Evolutionary conservation across 2,329 filamentous ascomycete genomes (phyloP), one percentile per base, ranked within the genome.

Genomic region (Fusarium graminum): DNA sequence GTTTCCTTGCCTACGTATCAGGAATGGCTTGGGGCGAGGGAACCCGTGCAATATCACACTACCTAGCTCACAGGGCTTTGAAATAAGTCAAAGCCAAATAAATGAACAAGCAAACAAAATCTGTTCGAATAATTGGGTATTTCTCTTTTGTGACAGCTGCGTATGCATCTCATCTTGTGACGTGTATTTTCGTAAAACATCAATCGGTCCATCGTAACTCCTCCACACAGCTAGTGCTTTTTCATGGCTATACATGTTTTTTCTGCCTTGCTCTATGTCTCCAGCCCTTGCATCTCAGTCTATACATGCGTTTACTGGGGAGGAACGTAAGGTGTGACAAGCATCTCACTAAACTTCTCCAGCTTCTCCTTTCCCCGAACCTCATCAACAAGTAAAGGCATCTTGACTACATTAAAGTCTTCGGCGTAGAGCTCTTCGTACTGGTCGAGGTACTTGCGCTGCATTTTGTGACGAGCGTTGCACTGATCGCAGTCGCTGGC

Each of bases 351-450:
- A 78, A 95, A 98, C 79, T 88, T 92, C 80, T 96, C 93, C 71
- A 99, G 82, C 80, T 89, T 94, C 75, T 98, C 94, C 84, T 96
- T 97, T 42, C 95, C 95, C 74, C 95, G 85, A 11, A 99, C 94
- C 82, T 99, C 95, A 78, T 99, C 94, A 2, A 97, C 92, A 60
- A 99, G 81, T 74, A 99, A 80, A 36, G 95, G 95, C 94, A 99
- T 98, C 85, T 94, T 94, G 71, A 99, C 94, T 38, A 99, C 94
- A 77, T 99, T 97, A 83, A 99, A 99, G 62, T 81, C 79, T 79
- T 99, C 95, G 75, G 97, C 94, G 77, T 99, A 99, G 59, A 99
- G 82, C 82, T 99, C 95, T 80, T 97, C 94, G 74, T 98, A 98
- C 84, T 99, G 94, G 76, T 98, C 94, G 41, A 99, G 85, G 77